A percentile compares a stretch with the other conserved stretches of the same genome.
These are phyloP conservation scores for Fusarium sp. DNA, from an alignment of 2,329 filamentous ascomycete species.

Conservation along the genomic window DNA sequence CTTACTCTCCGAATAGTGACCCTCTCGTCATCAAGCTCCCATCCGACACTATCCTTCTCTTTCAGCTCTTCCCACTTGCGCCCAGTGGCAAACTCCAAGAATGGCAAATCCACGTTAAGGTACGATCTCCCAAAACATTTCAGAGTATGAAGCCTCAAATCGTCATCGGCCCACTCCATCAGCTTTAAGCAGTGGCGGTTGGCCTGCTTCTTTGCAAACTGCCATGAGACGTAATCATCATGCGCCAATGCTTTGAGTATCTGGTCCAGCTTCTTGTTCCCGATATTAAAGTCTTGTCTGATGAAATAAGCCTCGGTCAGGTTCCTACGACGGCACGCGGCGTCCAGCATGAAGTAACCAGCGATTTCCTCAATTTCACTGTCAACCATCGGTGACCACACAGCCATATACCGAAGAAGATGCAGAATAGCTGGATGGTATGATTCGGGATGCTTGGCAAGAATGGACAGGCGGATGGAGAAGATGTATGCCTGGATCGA, in stretches of 20 bases:
- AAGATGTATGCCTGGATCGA: slow-evolving; percentile 92
- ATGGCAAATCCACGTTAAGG: slow-evolving; percentile 75
- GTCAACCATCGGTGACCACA: slow-evolving; percentile 73
- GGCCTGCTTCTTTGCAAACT: slow-evolving; percentile 76
- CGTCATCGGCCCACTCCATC: slow-evolving; percentile 83
- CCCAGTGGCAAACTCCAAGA: slow-evolving; percentile 77
- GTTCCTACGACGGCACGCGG: slow-evolving; percentile 85
- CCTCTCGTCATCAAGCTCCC: slow-evolving; percentile 79
- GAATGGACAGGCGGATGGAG: slow-evolving; percentile 85
- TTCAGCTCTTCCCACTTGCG: slow-evolving; percentile 79
- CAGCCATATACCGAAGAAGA: slow-evolving; percentile 79
- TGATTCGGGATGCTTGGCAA: slow-evolving; percentile 85
- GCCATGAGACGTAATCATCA: slow-evolving; percentile 87
- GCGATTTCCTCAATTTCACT: slow-evolving; percentile 84
- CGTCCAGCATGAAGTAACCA: slow-evolving; percentile 86
- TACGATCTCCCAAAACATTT: slow-evolving; percentile 91
- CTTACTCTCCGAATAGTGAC: slow-evolving; percentile 79
- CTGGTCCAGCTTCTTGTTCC: slow-evolving; percentile 76
- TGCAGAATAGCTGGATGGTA: slow-evolving; percentile 90
- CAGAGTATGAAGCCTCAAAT: slow-evolving; percentile 80
- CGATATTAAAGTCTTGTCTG: slow-evolving; percentile 70
- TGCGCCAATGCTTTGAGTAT: slow-evolving; percentile 79
- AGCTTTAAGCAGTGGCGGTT: slow-evolving; percentile 85
- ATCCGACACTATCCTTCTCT: slow-evolving; percentile 80
- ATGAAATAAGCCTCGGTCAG: slow-evolving; percentile 79